These are phyloP conservation scores for Tylopilus plumbeoviolaceoides DNA, from an alignment of 768 basidiomycete species.

Conservation along the genomic window DNA sequence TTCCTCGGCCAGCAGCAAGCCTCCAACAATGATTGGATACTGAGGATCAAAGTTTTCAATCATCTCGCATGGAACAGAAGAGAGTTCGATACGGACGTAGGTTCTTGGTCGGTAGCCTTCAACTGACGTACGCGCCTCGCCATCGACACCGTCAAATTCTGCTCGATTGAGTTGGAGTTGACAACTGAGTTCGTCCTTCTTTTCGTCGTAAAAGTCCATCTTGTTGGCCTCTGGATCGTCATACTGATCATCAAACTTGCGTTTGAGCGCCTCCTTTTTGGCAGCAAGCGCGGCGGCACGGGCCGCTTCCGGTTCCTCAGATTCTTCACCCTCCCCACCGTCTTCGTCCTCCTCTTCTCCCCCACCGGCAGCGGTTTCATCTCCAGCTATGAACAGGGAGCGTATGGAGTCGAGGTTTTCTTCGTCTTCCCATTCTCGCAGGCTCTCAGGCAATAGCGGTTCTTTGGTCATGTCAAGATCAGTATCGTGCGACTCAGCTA, in stretches of 20 bases:
- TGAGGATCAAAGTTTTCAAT: slow-evolving; percentile 89
- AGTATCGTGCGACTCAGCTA: slow-evolving; percentile 38
- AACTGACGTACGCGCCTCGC: too few relatives aligned
- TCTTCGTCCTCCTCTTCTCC: slow-evolving; percentile 41
- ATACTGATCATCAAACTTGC: slow-evolving; percentile 96
- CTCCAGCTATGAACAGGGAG: slow-evolving; percentile 86
- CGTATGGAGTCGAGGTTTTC: slow-evolving; percentile 83
- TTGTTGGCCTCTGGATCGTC: slow-evolving; percentile 81
- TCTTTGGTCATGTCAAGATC: slow-evolving; percentile 71
- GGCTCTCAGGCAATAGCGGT: slow-evolving; percentile 39
- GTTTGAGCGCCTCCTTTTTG: slow-evolving; percentile 90
- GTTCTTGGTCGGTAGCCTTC: too few relatives aligned
- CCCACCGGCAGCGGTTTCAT: slow-evolving; percentile 36
- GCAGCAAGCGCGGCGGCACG: slow-evolving; percentile 58
- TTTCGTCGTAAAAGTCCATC: slow-evolving; percentile 84
- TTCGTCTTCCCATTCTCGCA: slow-evolving; percentile 82
- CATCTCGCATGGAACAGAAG: slow-evolving; percentile 91
- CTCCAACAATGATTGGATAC: slow-evolving; percentile 90
- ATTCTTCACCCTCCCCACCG: slow-evolving; percentile 34
- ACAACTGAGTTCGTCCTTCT: too few relatives aligned
- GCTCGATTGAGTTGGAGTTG: too few relatives aligned
- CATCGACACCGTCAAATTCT: too few relatives aligned
- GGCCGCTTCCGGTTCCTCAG: slow-evolving; percentile 28
- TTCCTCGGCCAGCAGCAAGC: slow-evolving; percentile 78
- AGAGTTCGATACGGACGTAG: too few relatives aligned